Base-by-base conservation (phyloP, 2,329 filamentous ascomycete genomes). In the Didymella glomerata region DNA sequence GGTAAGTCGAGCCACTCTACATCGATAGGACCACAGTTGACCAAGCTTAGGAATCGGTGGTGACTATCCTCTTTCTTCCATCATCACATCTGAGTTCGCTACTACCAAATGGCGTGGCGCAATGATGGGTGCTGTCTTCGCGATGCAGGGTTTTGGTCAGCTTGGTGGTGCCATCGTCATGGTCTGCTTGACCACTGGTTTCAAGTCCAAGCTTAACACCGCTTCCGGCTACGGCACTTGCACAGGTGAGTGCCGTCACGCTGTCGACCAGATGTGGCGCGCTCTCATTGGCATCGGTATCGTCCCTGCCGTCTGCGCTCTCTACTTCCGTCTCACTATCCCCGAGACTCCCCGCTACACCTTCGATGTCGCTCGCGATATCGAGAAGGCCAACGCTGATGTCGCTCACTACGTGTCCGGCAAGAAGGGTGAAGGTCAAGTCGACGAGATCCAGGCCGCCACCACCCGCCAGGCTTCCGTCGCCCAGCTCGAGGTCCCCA, bases 31-130 rank as follows among this genome's bases (percentile, higher is more conserved):
- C 20, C 1, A 22, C n/a, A 4, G 14, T 63, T 69, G 57, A 69
- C 32, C 9, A 2, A 7, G 42, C n/a, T 1, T 27, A 75, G 74
- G 75, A 44, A 77, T 77, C 28, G 75, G 91, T 65, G 91, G 91
- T 61, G 91, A 95, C 72, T 95, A 94, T 73, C 92, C 92, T 2
- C 82, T 96, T 5, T 92, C 89, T 40, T 90, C 88, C 25, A 90
- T 95, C 69, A 96, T 95, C 71, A 95, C 91, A 7, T 93, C 77
- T 8, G 77, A 79, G 60, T 80, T 78, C 61, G 75, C 78, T 14
- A 77, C 78, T 1, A 78, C 76, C 28, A 76, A 78, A 41, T 77
- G 74, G 66, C 67, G 78, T 32, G 78, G 74, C 36, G 74, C 76
- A 11, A 79, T 80, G 77, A 75, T 80, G 71, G 71, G 71, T 24